phyloP scores from a whole-genome alignment of 1,139 yeast genomes.

The Blastobotrys apis region DNA sequence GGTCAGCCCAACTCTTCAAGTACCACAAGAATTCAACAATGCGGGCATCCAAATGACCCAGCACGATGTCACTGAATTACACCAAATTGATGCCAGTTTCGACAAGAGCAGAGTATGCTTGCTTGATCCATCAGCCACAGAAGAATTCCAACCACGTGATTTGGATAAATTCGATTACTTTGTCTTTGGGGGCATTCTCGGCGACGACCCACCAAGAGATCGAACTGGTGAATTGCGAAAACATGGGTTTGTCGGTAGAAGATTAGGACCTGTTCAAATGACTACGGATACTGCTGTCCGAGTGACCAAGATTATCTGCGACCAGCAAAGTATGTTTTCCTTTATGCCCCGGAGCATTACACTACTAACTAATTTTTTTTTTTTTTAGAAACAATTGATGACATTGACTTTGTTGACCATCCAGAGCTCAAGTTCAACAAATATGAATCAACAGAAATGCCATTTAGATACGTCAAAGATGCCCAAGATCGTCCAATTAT shows the following conservation, averaged over 20 bases:
- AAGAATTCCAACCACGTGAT: slow-evolving; percentile 71
- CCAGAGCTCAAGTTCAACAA: slow-evolving; percentile 88
- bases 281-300: slow-evolving; percentile 96
- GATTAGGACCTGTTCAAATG: slow-evolving; percentile 88
- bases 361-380: neutral
- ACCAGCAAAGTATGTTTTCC: slow-evolving; percentile 40
- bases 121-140: slow-evolving; percentile 80
- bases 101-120: slow-evolving; percentile 62
- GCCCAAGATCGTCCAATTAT: slow-evolving; percentile 63
- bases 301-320: slow-evolving; percentile 74
- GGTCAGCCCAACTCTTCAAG: slow-evolving; percentile 54
- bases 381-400: slow-evolving; percentile 49
- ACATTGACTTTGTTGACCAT: slow-evolving; percentile 80
- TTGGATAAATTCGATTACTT: slow-evolving; percentile 67
- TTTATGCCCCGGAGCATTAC: neutral
- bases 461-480: slow-evolving; percentile 80
- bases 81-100: slow-evolving; percentile 39
- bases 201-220: slow-evolving; percentile 95
- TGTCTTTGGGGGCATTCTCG: slow-evolving; percentile 93
- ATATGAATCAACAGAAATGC: slow-evolving; percentile 95
- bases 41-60: slow-evolving; percentile 81
- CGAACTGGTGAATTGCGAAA: slow-evolving; percentile 87
- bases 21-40: slow-evolving; percentile 53
- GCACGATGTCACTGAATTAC: slow-evolving; percentile 55
- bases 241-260: slow-evolving; percentile 75